phyloP scores from a whole-genome alignment of 495 filamentous ascomycete species.

The Lentithecium fluviatile region DNA sequence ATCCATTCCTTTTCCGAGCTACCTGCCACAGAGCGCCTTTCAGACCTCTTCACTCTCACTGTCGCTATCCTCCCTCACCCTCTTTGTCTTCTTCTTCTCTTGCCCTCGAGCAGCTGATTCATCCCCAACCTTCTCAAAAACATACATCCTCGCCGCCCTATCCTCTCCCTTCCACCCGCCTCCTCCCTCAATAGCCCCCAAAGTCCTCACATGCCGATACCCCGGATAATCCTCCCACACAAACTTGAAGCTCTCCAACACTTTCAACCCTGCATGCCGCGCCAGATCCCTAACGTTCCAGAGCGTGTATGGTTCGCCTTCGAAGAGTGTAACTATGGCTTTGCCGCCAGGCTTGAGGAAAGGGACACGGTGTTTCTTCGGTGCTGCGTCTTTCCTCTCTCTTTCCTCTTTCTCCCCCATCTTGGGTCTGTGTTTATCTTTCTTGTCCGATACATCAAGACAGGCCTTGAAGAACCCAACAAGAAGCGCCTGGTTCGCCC shows the following conservation, averaged over 20 bases:
- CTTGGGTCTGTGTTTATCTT: neutral
- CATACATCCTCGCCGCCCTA: conserved; percentile 50
- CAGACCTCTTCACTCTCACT: conserved; percentile 3
- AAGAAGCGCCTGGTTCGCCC: conserved; percentile 68
- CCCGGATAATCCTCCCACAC: conserved; percentile 71
- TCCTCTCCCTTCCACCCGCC: conserved; percentile 48
- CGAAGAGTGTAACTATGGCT: conserved; percentile 85
- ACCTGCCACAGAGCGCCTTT: no score
- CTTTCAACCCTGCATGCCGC: conserved; percentile 70
- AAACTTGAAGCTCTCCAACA: conserved; percentile 77
- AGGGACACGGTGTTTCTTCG: conserved; percentile 50
- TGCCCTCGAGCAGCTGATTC: conserved; percentile 13
- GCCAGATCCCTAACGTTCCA: conserved; percentile 92
- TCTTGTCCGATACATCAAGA: neutral
- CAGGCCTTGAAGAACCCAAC: conserved; percentile 25
- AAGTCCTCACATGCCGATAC: conserved; percentile 83
- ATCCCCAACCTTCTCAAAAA: conserved; percentile 38
- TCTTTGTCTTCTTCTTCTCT: conserved; percentile 34
- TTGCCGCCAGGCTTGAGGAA: conserved; percentile 55
- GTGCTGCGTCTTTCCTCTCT: neutral
- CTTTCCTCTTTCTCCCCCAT: neutral
- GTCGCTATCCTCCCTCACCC: conserved; percentile 7
- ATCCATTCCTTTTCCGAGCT: no score
- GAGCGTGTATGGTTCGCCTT: conserved; percentile 86
- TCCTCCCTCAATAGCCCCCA: conserved; percentile 69